Percentiles rank a stretch among this genome's conserved stretches.
These are phyloP conservation scores for Rhizophlyctis rosea DNA, from an alignment of 192 early-diverging fungal species.

Conservation along the genomic window DNA sequence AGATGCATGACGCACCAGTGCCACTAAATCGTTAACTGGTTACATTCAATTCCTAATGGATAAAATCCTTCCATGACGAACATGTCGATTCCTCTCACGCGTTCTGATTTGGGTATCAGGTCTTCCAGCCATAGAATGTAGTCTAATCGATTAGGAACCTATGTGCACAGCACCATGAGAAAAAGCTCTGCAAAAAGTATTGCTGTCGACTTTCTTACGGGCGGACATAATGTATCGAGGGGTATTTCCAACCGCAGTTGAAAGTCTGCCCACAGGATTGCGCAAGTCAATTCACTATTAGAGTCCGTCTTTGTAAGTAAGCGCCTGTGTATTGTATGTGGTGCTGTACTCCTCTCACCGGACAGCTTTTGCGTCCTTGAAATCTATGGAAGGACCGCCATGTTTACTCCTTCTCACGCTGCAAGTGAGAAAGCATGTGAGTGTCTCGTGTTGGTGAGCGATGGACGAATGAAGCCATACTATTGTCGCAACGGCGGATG, in stretches of 20 bases:
- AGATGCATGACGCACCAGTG: constrained; percentile 88
- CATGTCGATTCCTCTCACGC: constrained; percentile 60
- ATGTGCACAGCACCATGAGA: neutral
- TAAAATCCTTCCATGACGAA: constrained; percentile 25
- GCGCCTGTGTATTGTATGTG: neutral
- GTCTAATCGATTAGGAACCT: constrained; percentile 49
- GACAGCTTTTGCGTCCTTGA: constrained; percentile 59
- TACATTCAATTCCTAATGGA: neutral
- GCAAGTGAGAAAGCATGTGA: neutral
- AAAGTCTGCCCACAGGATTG: constrained; percentile 61
- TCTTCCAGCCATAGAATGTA: constrained; percentile 71
- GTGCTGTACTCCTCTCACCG: constrained; percentile 32
- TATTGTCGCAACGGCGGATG: constrained; percentile 47
- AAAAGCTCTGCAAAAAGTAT: neutral
- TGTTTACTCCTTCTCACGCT: constrained; percentile 15
- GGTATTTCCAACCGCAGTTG: constrained; percentile 65
- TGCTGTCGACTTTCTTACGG: constrained; percentile 34
- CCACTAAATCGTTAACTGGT: too few species aligned
- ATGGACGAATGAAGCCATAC: constrained; percentile 20
- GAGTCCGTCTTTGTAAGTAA: too few species aligned
- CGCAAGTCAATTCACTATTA: constrained; percentile 56
- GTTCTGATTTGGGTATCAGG: constrained; percentile 34
- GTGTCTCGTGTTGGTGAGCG: neutral
- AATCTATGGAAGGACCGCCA: constrained; percentile 49
- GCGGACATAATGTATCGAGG: constrained; percentile 62